A percentile compares a stretch with the other conserved stretches of the same genome.
These are phyloP conservation scores for Phytopythium sindhum DNA, from an alignment of 352 stramenopile species.

Conservation along the genomic window DNA sequence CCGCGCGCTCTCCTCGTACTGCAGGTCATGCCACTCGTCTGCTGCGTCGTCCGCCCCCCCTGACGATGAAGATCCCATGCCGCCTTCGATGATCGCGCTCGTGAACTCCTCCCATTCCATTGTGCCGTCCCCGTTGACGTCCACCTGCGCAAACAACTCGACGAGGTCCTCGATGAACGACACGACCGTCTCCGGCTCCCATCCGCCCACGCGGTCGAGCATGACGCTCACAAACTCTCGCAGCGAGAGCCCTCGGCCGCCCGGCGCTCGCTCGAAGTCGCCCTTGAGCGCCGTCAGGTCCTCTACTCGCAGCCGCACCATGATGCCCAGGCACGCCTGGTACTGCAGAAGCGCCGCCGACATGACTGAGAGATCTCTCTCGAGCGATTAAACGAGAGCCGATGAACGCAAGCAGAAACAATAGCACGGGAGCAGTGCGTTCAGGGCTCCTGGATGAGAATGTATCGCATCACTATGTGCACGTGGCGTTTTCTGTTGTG, in stretches of 20 bases:
- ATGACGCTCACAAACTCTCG: slow-evolving; percentile 69
- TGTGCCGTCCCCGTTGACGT: slow-evolving; percentile 71
- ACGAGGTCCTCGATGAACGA: slow-evolving; percentile 71
- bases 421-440: background rate
- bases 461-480: background rate
- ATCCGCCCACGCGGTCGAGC: slow-evolving; percentile 55
- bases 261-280: slow-evolving; percentile 51
- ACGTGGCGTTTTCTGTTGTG: background rate
- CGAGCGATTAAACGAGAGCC: no score
- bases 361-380: slow-evolving; percentile 16
- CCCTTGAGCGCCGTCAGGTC: slow-evolving; percentile 58
- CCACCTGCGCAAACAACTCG: slow-evolving; percentile 73
- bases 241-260: slow-evolving; percentile 47
- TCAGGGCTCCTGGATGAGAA: background rate
- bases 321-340: slow-evolving; percentile 73
- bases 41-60: slow-evolving; percentile 20
- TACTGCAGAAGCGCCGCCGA: slow-evolving; percentile 66
- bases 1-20: slow-evolving; percentile 64
- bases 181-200: slow-evolving; percentile 50
- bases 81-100: slow-evolving; percentile 74
- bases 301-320: slow-evolving; percentile 71
- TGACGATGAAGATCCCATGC: slow-evolving; percentile 43
- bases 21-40: slow-evolving; percentile 51
- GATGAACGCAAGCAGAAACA: background rate
- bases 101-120: slow-evolving; percentile 88